phyloP scores from a whole-genome alignment of 345 rosid genomes.

The Hibiscus trionum region DNA sequence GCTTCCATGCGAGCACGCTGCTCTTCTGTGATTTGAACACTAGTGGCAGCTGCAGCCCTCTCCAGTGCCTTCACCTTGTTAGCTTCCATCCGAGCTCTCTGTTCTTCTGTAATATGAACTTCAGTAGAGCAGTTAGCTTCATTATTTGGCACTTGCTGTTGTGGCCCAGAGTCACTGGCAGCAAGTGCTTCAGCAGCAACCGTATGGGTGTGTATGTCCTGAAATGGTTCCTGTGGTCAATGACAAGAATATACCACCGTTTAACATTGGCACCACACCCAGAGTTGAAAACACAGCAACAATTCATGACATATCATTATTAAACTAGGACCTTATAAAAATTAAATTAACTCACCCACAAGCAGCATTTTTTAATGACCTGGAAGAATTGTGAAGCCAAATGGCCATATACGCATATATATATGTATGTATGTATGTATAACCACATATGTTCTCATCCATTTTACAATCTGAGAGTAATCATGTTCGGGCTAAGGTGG shows the following conservation, averaged over 20 bases:
- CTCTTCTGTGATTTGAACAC: conserved; percentile 47
- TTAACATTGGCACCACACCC: background rate
- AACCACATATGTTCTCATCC: no score
- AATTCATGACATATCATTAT: background rate
- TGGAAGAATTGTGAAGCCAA: background rate
- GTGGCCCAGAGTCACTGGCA: conserved; percentile 1
- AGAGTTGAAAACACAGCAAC: no score
- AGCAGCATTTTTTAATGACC: background rate
- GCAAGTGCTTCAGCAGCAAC: background rate
- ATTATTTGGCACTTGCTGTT: conserved; percentile 15
- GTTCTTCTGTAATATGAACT: conserved; percentile 49
- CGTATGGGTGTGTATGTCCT: background rate
- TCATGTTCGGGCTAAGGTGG: no score
- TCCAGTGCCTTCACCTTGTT: conserved; percentile 69
- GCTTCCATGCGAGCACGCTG: conserved; percentile 86
- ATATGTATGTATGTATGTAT: background rate
- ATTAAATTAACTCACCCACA: background rate
- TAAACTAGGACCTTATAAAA: background rate
- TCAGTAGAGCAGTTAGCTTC: conserved; percentile 19
- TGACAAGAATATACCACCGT: background rate
- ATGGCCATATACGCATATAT: background rate
- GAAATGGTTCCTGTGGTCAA: conserved; percentile 24
- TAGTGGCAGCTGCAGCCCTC: conserved; percentile 39
- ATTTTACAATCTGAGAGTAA: no score
- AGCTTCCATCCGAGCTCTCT: conserved; percentile 71